Evolutionary conservation across 495 filamentous ascomycete species (phyloP).

Genomic region (Neohortaea acidophila): DNA sequence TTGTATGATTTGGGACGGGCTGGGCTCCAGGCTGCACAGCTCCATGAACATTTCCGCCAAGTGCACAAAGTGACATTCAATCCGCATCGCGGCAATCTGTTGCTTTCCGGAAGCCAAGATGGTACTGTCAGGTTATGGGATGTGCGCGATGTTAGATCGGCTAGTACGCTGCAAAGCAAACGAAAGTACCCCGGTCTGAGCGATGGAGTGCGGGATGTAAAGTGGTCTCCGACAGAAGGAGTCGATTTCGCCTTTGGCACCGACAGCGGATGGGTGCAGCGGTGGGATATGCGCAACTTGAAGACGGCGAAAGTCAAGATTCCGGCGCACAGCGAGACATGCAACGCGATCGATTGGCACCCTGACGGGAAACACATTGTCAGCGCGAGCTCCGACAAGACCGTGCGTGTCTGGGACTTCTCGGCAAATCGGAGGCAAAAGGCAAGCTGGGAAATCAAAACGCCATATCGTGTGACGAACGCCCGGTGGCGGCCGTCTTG

Average conservation of each 20-base stretch:
- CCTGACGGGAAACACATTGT: conserved; percentile 82
- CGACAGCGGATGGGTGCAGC: conserved; percentile 63
- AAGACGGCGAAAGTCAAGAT: conserved; percentile 52
- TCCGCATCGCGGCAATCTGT: conserved; percentile 56
- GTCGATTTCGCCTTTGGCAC: conserved; percentile 80
- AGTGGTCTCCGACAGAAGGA: conserved; percentile 77
- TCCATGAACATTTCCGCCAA: conserved; percentile 80
- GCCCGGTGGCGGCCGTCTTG: conserved; percentile 77
- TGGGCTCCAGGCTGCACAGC: conserved; percentile 56
- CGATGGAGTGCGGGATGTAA: conserved; percentile 71
- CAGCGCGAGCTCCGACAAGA: conserved; percentile 68
- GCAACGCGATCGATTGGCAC: conserved; percentile 83
- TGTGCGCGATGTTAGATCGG: conserved; percentile 39
- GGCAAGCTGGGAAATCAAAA: conserved; percentile 43
- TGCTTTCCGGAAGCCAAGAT: conserved; percentile 87
- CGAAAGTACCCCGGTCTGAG: conserved; percentile 45
- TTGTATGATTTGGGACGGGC: conserved; percentile 67
- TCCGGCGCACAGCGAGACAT: conserved; percentile 68
- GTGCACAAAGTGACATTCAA: conserved; percentile 86
- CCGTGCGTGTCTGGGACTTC: conserved; percentile 86
- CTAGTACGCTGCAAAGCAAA: conserved; percentile 40
- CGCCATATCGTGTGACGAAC: conserved; percentile 53
- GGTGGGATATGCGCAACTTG: conserved; percentile 51
- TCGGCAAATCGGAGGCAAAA: conserved; percentile 71
- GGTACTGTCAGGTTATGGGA: conserved; percentile 75